Percentiles rank a stretch among this genome's conserved stretches.
phyloP scores from a whole-genome alignment of 257 asterid genomes.

The Solanum dulcamara region DNA sequence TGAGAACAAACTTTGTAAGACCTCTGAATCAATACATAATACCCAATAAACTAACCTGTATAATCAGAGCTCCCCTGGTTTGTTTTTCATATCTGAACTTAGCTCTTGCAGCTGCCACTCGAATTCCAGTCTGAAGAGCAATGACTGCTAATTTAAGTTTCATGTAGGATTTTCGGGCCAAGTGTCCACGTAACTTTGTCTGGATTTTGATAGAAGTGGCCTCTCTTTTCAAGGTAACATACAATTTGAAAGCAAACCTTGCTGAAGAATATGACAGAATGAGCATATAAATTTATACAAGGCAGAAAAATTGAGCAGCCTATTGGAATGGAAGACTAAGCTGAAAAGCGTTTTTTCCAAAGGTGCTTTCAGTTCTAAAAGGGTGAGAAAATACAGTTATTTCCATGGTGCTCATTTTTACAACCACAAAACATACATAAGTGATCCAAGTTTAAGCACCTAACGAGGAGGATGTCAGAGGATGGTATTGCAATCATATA shows the following conservation, averaged over 20 bases:
- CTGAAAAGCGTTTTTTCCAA: background rate
- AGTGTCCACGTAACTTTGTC: conserved; percentile 66
- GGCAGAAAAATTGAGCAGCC: background rate
- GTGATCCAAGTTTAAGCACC: background rate
- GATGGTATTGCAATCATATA: background rate
- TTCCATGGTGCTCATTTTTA: background rate
- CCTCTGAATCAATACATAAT: conserved; percentile 6
- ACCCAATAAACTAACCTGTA: conserved; percentile 50
- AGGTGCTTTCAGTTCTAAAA: background rate
- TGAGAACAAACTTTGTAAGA: background rate
- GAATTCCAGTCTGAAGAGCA: conserved; percentile 62
- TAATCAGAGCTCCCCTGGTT: conserved; percentile 51
- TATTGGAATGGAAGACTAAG: background rate
- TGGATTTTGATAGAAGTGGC: conserved; percentile 80
- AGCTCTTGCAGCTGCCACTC: conserved; percentile 67
- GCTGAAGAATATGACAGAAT: conserved; percentile 29
- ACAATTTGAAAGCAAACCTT: conserved; percentile 58
- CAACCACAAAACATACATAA: background rate
- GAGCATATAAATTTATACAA: background rate
- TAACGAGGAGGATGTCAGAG: background rate
- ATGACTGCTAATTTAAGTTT: conserved; percentile 45
- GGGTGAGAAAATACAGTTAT: background rate
- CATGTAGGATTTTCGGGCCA: conserved; percentile 47
- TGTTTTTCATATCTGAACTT: conserved; percentile 54
- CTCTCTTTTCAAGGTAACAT: conserved; percentile 44